Percentiles rank a stretch among this genome's conserved stretches.
Evolutionary conservation across 2,329 filamentous ascomycete species (phyloP).

Genomic region (Trichoderma lentiforme): DNA sequence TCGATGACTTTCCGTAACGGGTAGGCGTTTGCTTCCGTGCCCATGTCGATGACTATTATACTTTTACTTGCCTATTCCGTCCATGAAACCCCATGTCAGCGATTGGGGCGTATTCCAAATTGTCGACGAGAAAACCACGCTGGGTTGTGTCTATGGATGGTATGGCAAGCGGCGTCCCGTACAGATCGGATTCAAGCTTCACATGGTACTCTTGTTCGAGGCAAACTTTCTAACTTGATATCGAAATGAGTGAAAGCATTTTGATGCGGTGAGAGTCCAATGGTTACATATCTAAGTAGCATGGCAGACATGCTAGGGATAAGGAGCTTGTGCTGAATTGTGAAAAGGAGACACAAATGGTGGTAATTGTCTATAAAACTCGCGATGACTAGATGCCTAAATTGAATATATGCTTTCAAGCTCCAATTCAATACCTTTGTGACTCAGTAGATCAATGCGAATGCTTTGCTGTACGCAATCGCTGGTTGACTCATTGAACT

Average conservation of each 20-base stretch:
- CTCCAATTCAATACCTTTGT: background rate
- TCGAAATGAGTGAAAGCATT: background rate
- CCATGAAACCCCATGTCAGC: background rate
- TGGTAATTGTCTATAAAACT: background rate
- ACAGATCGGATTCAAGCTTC: background rate
- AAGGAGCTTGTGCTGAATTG: fast-evolving
- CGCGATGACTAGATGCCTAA: background rate
- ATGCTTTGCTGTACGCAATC: background rate
- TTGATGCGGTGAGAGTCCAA: background rate
- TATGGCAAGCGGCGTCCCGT: background rate
- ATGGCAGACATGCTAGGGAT: background rate
- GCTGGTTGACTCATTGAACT: background rate
- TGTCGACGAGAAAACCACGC: background rate
- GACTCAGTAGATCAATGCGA: background rate
- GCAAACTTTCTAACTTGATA: background rate
- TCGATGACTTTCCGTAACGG: background rate
- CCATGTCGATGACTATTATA: background rate
- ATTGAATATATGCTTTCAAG: background rate
- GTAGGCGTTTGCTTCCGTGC: background rate
- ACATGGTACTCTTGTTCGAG: background rate
- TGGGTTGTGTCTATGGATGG: background rate
- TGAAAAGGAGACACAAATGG: background rate
- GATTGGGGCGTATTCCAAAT: background rate
- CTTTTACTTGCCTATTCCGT: background rate
- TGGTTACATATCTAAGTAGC: background rate